Base-by-base conservation (phyloP, 2,329 filamentous ascomycete species). In the Cytospora piceicola region DNA sequence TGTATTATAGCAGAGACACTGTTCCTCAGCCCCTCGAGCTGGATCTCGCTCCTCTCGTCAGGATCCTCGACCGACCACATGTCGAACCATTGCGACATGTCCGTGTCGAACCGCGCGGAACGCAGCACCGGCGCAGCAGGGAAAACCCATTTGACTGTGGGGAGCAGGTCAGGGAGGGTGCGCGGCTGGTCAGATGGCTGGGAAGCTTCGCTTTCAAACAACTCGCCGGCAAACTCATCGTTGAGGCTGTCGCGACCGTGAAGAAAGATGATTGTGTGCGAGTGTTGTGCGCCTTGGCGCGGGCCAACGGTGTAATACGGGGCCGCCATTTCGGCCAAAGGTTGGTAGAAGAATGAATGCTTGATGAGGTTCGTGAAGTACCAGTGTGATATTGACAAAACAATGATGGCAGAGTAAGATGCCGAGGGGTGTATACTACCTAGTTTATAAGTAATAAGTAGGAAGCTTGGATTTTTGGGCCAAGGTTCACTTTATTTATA, bases 1-100 rank as follows among this genome's bases (percentile, higher is more conserved):
- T 54, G 39, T 4, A 30, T 8, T 4, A 65, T 15, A 1, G 39
- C 27, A 32, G 58, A 15, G 3, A 36, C 42, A 29, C 58, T 62
- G 27, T 12, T 12, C 7, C 42, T 22, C 22, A 65, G 46, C 15
- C 53, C 46, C 6, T 54, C 27, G 22, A 55, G 36, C 30, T 65
- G 64, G 0, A 62, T 7, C n/a, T 72, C 70, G 1, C 60, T 36
- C 2, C 29, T 46, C 30, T 71, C 70, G 76, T 83, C 64, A 75
- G 81, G 66, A 76, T 83, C 66, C 75, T 87, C 46, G 77, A 83
- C 68, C 73, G 85, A 85, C 85, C 54, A 80, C 81, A 65, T 82
- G 80, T 66, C 66, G n/a, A 68, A 68, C 66, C 66, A 68, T 52
- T 66, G 66, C 3, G 70, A 70, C 58, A 72, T 69, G 0, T 60